A percentile compares a stretch with the other conserved stretches of the same genome.
Evolutionary conservation across 2,329 filamentous ascomycete species (phyloP).

Genomic region (Phyllosticta citriasiana): DNA sequence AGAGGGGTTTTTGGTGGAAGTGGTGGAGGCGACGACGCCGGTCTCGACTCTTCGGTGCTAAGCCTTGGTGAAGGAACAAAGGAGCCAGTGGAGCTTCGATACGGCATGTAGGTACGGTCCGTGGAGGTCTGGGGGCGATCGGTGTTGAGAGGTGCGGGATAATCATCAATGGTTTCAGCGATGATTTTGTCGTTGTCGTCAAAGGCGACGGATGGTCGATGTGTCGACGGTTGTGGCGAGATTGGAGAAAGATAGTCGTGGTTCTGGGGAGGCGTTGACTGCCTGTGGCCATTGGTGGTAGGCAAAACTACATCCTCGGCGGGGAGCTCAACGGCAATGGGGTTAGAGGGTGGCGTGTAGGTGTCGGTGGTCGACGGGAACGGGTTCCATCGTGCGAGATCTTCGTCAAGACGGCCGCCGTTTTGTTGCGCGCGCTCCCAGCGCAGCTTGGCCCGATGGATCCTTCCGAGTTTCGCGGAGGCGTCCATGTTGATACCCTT

Average conservation of each 20-base stretch:
- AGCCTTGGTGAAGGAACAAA: slow-evolving; percentile 16
- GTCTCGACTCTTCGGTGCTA: slow-evolving; percentile 22
- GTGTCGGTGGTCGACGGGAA: slow-evolving; percentile 16
- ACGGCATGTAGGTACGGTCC: slow-evolving; percentile 1
- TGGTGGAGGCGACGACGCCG: slow-evolving; percentile 24
- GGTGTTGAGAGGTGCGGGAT: slow-evolving; percentile 32
- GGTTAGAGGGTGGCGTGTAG: slow-evolving; percentile 37
- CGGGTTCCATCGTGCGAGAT: background rate
- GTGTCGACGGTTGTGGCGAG: slow-evolving; percentile 22
- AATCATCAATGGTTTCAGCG: slow-evolving; percentile 51
- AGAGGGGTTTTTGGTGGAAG: slow-evolving; percentile 32
- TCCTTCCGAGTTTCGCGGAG: slow-evolving; percentile 72
- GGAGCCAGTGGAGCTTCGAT: slow-evolving; percentile 9
- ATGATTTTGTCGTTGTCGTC: slow-evolving; percentile 63
- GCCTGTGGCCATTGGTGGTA: background rate
- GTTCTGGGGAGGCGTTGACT: slow-evolving; percentile 14
- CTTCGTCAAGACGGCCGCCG: slow-evolving; percentile 3
- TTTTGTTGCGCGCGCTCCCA: slow-evolving; percentile 42
- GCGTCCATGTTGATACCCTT: slow-evolving; percentile 69
- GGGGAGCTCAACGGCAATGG: slow-evolving; percentile 49
- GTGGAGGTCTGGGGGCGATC: slow-evolving; percentile 2
- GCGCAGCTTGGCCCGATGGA: slow-evolving; percentile 64
- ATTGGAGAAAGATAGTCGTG: slow-evolving; percentile 35
- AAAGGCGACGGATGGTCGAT: slow-evolving; percentile 17
- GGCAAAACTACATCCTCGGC: slow-evolving; percentile 40